phyloP scores from a whole-genome alignment of 257 asterid species.

The Coffea canephora region DNA sequence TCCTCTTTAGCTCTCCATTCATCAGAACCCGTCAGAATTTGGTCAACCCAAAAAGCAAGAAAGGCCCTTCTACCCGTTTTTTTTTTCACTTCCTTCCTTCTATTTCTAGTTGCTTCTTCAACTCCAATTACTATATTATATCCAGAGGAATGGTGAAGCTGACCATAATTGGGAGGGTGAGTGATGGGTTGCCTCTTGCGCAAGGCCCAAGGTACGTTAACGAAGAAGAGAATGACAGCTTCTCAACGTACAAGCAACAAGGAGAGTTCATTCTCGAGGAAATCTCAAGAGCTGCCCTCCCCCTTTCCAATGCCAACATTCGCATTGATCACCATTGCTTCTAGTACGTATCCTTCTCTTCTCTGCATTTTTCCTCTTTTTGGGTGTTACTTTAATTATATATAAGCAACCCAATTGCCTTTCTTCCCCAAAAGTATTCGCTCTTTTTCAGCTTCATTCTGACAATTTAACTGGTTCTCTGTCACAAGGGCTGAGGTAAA shows the following conservation, averaged over 20 bases:
- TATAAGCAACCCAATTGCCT: not conserved
- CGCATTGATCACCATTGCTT: conserved; percentile 45
- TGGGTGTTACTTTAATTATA: not conserved
- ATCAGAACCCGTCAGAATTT: not conserved
- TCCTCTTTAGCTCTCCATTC: not conserved
- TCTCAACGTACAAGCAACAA: conserved; percentile 45
- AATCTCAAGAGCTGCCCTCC: conserved; percentile 46
- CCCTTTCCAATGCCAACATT: conserved; percentile 42
- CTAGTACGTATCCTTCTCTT: conserved; percentile 29
- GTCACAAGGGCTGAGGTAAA: not conserved
- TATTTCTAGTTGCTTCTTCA: no score
- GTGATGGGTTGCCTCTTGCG: conserved; percentile 61
- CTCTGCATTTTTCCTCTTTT: not conserved
- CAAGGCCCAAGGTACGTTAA: conserved; percentile 41
- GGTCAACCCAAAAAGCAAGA: not conserved
- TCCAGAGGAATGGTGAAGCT: conserved; percentile 40
- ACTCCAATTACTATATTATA: no score
- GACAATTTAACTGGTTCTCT: no score
- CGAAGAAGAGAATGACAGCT: conserved; percentile 38
- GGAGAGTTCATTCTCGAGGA: conserved; percentile 56
- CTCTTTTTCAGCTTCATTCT: no score
- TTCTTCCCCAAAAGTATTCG: not conserved
- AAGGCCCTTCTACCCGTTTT: not conserved
- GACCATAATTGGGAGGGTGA: conserved; percentile 53
- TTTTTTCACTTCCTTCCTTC: no score